phyloP scores from a whole-genome alignment of 306 rosid species.

The Vigna nakashimae region DNA sequence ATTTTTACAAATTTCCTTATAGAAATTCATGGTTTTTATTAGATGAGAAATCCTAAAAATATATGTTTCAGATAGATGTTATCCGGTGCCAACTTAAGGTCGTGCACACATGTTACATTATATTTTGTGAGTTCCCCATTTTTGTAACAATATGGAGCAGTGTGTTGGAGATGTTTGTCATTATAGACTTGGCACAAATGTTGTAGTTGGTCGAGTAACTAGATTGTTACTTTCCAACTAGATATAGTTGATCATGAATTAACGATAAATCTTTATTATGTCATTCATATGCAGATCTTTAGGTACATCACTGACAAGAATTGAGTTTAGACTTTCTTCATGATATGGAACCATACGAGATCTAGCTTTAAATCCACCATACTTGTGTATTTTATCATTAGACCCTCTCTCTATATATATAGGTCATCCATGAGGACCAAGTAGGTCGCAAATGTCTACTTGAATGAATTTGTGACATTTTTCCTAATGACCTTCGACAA shows the following conservation, averaged over 20 bases:
- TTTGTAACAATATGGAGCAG: conserved; percentile 52
- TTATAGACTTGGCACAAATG: conserved; percentile 32
- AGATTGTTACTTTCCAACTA: conserved; percentile 92
- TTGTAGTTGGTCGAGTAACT: conserved; percentile 77
- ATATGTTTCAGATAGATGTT: conserved; percentile 53
- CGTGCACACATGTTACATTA: conserved; percentile 95
- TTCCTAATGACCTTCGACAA: no score
- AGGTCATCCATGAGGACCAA: not conserved
- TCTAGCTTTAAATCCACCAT: conserved; percentile 66
- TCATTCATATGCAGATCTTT: conserved; percentile 59
- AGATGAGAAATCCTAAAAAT: no score
- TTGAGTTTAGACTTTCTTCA: conserved; percentile 63
- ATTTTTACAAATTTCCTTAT: no score
- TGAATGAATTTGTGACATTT: no score
- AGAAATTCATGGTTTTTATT: no score
- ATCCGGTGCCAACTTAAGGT: conserved; percentile 87
- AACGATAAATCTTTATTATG: conserved; percentile 69
- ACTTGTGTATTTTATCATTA: conserved; percentile 59
- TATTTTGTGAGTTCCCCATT: conserved; percentile 89
- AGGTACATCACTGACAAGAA: conserved; percentile 51
- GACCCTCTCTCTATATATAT: conserved; percentile 45
- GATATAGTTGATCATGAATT: conserved; percentile 84
- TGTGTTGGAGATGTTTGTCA: conserved; percentile 40
- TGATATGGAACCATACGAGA: conserved; percentile 86
- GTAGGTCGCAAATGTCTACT: no score